phyloP scores from a whole-genome alignment of 345 rosid genomes.

The Pseudoturritis turrita region DNA sequence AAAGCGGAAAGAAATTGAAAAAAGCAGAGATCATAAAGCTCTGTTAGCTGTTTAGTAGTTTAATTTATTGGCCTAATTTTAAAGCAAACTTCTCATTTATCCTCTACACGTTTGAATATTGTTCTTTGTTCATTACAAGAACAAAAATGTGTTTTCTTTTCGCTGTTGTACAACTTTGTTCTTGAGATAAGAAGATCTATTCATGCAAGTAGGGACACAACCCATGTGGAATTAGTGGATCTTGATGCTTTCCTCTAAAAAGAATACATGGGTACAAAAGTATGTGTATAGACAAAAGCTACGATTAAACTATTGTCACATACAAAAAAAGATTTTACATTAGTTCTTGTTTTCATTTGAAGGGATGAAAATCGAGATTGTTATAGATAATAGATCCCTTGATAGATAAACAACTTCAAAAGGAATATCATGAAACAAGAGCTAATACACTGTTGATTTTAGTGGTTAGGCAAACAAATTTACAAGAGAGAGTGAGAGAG shows the following conservation, averaged over 20 bases:
- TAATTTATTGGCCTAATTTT: constrained; percentile 11
- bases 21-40: constrained; percentile 28
- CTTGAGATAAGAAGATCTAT: constrained; percentile 29
- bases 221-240: constrained; percentile 29
- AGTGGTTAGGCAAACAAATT: constrained; percentile 1
- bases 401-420: constrained; percentile 7
- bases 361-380: not conserved
- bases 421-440: not conserved
- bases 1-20: constrained; percentile 29
- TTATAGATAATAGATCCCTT: not conserved
- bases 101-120: constrained; percentile 23
- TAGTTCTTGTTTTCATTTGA: constrained; percentile 6
- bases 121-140: not conserved
- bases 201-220: constrained; percentile 33
- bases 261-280: constrained; percentile 24
- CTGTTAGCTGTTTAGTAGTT: constrained; percentile 20
- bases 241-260: constrained; percentile 23
- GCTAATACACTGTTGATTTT: constrained; percentile 3
- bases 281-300: constrained; percentile 10
- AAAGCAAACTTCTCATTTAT: constrained; percentile 19
- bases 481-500: not conserved
- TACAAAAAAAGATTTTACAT: not conserved
- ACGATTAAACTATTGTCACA: constrained; percentile 21
- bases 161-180: not conserved
- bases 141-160: not conserved